These are phyloP conservation scores for Acanthamoeba royreba DNA, from an alignment of 208 protist genomes.

Conservation along the genomic window DNA sequence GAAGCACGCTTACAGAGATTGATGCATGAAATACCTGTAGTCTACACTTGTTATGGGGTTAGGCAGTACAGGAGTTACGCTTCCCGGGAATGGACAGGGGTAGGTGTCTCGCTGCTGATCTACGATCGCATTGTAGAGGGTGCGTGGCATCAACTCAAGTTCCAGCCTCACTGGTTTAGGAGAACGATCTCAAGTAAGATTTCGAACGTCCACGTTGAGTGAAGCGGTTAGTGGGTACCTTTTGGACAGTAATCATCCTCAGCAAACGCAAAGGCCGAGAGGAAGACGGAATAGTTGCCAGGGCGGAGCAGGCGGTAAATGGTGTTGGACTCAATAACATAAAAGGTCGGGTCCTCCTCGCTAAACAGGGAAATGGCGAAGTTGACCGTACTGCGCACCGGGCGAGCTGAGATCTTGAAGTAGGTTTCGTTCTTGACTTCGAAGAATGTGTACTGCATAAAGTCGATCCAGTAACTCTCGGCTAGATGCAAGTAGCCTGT, in stretches of 20 bases:
- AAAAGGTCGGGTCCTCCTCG: background rate
- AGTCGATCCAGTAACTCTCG: background rate
- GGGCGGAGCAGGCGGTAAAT: background rate
- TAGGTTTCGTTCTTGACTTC: background rate
- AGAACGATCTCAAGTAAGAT: background rate
- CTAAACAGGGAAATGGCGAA: constrained; percentile 29
- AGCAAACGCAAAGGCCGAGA: background rate
- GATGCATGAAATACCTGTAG: too few species aligned
- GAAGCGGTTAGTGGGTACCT: background rate
- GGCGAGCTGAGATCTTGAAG: constrained; percentile 11
- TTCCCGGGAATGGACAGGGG: background rate
- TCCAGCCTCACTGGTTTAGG: background rate
- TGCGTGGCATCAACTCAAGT: background rate
- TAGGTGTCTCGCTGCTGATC: background rate
- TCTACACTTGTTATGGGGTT: too few species aligned
- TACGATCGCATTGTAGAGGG: background rate
- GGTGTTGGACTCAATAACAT: background rate
- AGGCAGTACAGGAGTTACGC: background rate
- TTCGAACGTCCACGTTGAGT: background rate
- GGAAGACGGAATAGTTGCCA: constrained; percentile 44
- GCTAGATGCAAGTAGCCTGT: constrained; percentile 11
- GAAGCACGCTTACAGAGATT: too few species aligned
- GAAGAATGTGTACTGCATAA: constrained; percentile 31
- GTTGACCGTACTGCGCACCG: background rate
- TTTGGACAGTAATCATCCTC: background rate